A percentile compares a stretch with the other conserved stretches of the same genome.
These are phyloP conservation scores for Daldinia caldariorum DNA, from an alignment of 495 filamentous ascomycete species.

Conservation along the genomic window DNA sequence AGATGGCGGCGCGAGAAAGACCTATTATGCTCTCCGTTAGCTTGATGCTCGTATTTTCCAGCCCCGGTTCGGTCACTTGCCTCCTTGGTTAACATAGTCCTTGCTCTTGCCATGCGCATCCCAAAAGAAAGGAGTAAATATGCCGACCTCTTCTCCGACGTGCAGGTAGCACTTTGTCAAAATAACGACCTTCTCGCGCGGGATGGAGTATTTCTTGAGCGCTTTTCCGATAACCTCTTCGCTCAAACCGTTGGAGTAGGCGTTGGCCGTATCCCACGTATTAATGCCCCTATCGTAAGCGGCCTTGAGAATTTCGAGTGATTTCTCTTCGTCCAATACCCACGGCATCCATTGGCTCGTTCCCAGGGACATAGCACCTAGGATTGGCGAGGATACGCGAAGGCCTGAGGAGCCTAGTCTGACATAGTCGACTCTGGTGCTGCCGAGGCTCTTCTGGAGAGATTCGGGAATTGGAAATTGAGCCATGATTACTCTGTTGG, in stretches of 20 bases:
- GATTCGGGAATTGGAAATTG: conserved; percentile 30
- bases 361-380: conserved; percentile 70
- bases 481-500: conserved; percentile 9
- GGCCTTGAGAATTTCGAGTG: conserved; percentile 68
- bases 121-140: conserved; percentile 40
- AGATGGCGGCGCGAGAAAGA: conserved; percentile 68
- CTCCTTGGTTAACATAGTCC: conserved; percentile 44
- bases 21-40: conserved; percentile 36
- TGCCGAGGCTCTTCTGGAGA: conserved; percentile 34
- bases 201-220: conserved; percentile 76
- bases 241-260: conserved; percentile 76
- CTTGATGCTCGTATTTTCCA: conserved; percentile 10
- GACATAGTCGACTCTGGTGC: conserved; percentile 36
- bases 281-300: conserved; percentile 75
- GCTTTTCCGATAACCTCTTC: conserved; percentile 82
- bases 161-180: conserved; percentile 78
- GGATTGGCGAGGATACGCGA: conserved; percentile 66
- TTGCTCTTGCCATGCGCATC: conserved; percentile 34
- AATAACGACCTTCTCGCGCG: conserved; percentile 78
- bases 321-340: conserved; percentile 63
- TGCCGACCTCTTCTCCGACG: conserved; percentile 56
- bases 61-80: background rate
- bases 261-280: conserved; percentile 76
- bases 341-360: conserved; percentile 59
- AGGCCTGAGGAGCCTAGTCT: conserved; percentile 59